These are phyloP conservation scores for Fusarium verrucosum DNA, from an alignment of 2,329 filamentous ascomycete genomes.

Conservation along the genomic window DNA sequence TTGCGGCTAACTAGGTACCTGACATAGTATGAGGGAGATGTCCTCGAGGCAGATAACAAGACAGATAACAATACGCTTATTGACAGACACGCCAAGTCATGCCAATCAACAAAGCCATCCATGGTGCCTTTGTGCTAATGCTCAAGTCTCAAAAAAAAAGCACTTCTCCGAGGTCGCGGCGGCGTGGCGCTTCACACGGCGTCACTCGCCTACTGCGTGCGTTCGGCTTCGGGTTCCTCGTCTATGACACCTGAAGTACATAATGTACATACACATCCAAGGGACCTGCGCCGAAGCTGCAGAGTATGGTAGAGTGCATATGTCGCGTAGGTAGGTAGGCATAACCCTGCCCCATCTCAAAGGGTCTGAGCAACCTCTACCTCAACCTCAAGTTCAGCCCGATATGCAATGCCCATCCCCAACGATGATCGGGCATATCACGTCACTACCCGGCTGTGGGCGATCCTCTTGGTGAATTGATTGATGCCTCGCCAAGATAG, in stretches of 20 bases:
- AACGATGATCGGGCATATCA: conserved; percentile 21
- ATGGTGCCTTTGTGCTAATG: neutral
- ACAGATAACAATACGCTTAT: neutral
- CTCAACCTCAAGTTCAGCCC: conserved; percentile 22
- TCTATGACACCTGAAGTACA: conserved; percentile 6
- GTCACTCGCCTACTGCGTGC: conserved; percentile 35
- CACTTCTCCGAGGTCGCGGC: conserved; percentile 21
- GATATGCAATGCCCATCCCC: conserved; percentile 5
- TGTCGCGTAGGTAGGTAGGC: conserved; percentile 1
- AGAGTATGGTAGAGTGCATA: neutral
- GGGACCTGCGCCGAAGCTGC: conserved; percentile 17
- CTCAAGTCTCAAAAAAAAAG: conserved; percentile 26
- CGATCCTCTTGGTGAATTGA: neutral
- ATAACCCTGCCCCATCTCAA: conserved; percentile 8
- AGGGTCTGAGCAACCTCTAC: conserved; percentile 30
- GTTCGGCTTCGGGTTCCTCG: conserved; percentile 8
- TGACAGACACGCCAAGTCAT: neutral
- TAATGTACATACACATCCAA: conserved; percentile 25
- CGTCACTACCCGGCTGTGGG: conserved; percentile 15
- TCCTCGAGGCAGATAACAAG: neutral
- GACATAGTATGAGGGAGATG: neutral
- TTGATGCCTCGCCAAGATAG: conserved; percentile 9
- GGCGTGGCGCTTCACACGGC: conserved; percentile 44
- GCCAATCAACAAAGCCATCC: neutral
- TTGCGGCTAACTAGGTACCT: conserved; percentile 18